Evolutionary conservation across 768 basidiomycete genomes (phyloP).

Genomic region (Boletus subparvulus): DNA sequence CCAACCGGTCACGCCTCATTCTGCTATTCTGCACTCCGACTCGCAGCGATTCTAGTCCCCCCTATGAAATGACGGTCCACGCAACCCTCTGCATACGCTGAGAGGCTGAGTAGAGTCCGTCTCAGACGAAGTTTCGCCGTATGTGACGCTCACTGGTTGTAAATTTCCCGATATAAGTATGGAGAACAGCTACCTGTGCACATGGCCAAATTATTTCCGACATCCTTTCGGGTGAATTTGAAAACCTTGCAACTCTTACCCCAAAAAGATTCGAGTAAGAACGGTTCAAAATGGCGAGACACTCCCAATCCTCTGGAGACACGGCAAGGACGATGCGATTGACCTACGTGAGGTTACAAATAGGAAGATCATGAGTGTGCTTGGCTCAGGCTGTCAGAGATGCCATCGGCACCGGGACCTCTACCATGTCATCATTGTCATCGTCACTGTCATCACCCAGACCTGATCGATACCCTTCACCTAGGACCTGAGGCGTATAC

Average conservation of each 20-base stretch:
- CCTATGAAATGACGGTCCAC: not conserved
- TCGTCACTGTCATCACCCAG: slow-evolving; percentile 12
- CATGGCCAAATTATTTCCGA: not conserved
- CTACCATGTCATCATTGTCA: slow-evolving; percentile 29
- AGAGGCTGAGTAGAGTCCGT: not conserved
- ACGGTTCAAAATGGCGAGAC: not conserved
- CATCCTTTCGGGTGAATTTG: not conserved
- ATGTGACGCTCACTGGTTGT: not conserved
- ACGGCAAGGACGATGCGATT: not conserved
- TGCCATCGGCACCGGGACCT: slow-evolving; percentile 24
- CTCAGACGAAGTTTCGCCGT: not conserved
- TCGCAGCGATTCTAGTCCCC: not conserved
- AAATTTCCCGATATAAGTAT: too few species aligned
- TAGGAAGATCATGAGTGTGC: not conserved
- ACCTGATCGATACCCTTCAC: not conserved
- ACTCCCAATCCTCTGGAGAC: not conserved
- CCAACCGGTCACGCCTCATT: not conserved
- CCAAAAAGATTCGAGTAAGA: not conserved
- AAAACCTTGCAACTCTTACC: not conserved
- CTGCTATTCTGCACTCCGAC: not conserved
- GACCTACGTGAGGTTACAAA: not conserved
- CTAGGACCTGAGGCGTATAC: not conserved
- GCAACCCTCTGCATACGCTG: too few species aligned
- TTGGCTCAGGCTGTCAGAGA: slow-evolving; percentile 14
- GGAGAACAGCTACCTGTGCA: too few species aligned